These are phyloP conservation scores for Vigna reflexopilosa DNA, from an alignment of 306 rosid species.

Conservation along the genomic window DNA sequence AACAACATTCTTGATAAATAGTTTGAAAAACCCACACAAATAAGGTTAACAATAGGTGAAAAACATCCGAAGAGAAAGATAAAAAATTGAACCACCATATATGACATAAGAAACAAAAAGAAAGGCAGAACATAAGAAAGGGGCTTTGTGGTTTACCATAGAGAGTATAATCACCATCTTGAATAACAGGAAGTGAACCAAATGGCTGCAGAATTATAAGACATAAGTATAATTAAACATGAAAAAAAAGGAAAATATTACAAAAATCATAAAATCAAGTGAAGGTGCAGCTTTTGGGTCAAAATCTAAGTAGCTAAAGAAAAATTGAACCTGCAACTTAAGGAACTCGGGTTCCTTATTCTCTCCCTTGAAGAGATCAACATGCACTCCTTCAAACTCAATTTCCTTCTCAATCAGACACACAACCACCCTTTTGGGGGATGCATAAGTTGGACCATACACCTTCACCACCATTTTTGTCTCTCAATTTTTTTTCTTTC, in stretches of 20 bases:
- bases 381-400: slow-evolving; percentile 52
- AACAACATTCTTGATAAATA: not conserved
- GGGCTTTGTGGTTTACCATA: slow-evolving; percentile 44
- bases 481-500: too few species aligned
- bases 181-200: slow-evolving; percentile 60
- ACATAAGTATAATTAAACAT: not conserved
- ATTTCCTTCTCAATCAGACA: slow-evolving; percentile 60
- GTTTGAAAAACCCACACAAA: not conserved
- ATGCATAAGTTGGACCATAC: slow-evolving; percentile 55
- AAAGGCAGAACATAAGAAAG: not conserved
- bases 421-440: slow-evolving; percentile 54
- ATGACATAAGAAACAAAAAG: too few species aligned
- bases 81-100: too few species aligned
- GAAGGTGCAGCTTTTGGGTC: not conserved
- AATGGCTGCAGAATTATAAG: slow-evolving; percentile 50
- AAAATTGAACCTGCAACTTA: slow-evolving; percentile 54
- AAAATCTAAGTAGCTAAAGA: not conserved
- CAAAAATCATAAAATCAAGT: not conserved
- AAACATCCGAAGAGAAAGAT: slow-evolving; percentile 7
- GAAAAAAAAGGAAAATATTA: not conserved
- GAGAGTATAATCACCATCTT: slow-evolving; percentile 62
- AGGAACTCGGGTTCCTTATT: slow-evolving; percentile 57
- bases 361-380: slow-evolving; percentile 56
- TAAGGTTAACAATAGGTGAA: not conserved
- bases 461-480: slow-evolving; percentile 53